Base-by-base conservation (phyloP, 352 stramenopile species). In the Globisporangium nagaii region DNA sequence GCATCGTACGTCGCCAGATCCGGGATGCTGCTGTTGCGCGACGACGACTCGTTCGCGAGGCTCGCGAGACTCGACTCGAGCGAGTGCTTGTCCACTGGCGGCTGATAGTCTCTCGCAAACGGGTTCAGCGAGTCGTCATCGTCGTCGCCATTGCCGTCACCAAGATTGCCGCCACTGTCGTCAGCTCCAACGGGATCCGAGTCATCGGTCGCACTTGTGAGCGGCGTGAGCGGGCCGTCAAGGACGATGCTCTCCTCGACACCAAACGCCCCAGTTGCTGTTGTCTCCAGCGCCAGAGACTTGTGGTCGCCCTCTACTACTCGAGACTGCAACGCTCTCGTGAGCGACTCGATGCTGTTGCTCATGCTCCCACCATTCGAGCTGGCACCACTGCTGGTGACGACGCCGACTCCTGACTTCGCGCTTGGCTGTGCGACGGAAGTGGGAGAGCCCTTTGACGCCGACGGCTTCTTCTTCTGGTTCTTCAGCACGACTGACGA, bases 101-200 rank as follows among this genome's bases (percentile, higher is more conserved):
- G 59, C 48, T 77, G 63, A 56, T 82, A 87, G 19, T 70, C 71
- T 25, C 50, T 28, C 9, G 77, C 63, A 39, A 93, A 93, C 30
- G 82, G 82, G 40, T 93, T 93, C 53, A 88, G 68, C 1, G 51
- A 61, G 28, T 90, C 82, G 28, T 90, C 71, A 53, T 92, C 79
- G 1, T 65, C 63, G 15, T 63, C 28, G 3, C 31, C 63, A 12
- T 63, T 20, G 3, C 31, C 31, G 20, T 40, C 19, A 8, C 54
- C 44, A 24, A 28, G 22, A 12, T 39, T 46, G 22, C 22, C 41
- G 15, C 20, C 37, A 28, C 24, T 59, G 24, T 51, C 28, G 20
- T 19, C 41, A 19, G 17, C 35, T 37, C 19, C 30, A 24, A 22
- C 20, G 27, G 35, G 34, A 19, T 46, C 49, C n/a, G 49, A 56